phyloP scores from a whole-genome alignment of 164 flowering plant genomes.

The Santalum album region DNA sequence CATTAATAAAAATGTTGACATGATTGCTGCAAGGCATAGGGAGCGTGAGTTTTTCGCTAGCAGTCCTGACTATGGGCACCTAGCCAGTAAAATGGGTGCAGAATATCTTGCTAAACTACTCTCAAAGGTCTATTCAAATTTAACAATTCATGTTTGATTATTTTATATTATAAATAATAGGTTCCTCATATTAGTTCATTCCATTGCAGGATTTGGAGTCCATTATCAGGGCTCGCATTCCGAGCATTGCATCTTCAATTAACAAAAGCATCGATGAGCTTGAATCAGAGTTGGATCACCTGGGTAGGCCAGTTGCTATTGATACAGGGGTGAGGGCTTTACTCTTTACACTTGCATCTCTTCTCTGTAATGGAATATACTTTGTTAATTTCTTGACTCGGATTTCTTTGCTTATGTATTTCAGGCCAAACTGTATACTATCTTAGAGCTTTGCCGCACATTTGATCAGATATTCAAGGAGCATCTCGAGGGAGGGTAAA shows the following conservation, averaged over 20 bases:
- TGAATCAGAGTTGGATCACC: slow-evolving; percentile 60
- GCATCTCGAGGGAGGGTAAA: slow-evolving; percentile 72
- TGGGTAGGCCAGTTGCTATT: slow-evolving; percentile 62
- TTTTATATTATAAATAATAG: too few relatives aligned
- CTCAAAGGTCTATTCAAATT: slow-evolving; percentile 48
- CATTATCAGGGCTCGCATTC: slow-evolving; percentile 54
- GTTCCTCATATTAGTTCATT: too few relatives aligned
- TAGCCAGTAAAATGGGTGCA: slow-evolving; percentile 58
- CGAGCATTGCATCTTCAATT: slow-evolving; percentile 52
- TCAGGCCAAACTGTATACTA: slow-evolving; percentile 51
- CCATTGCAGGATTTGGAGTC: slow-evolving; percentile 46
- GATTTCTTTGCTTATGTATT: slow-evolving; percentile 6
- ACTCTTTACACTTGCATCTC: neutral
- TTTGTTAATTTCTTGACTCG: neutral
- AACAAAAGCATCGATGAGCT: slow-evolving; percentile 64
- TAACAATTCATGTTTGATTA: too few relatives aligned
- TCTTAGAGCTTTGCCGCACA: slow-evolving; percentile 60
- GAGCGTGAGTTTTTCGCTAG: slow-evolving; percentile 62
- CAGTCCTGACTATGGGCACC: slow-evolving; percentile 61
- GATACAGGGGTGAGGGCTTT: slow-evolving; percentile 52
- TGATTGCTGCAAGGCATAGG: slow-evolving; percentile 54
- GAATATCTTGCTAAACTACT: slow-evolving; percentile 65
- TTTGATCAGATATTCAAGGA: slow-evolving; percentile 59
- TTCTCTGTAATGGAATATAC: neutral
- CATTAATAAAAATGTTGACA: slow-evolving; percentile 52